Evolutionary conservation across 805 yeast genomes (phyloP), one percentile per base, ranked within the genome.

Genomic region (Alloascoidea africana): DNA sequence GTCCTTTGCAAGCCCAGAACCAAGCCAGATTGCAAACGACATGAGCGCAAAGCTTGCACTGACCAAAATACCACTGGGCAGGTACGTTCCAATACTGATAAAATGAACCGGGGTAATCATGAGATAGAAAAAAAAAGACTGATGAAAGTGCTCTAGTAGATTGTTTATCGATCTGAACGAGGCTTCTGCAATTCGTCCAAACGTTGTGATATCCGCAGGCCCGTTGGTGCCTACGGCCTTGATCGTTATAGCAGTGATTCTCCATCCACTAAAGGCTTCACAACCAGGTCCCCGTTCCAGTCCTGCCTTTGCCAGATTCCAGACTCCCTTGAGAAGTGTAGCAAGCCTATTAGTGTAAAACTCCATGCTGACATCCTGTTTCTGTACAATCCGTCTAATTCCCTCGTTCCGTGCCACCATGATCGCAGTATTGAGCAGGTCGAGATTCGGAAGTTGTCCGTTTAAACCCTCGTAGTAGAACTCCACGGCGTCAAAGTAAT

Each of bases 261-360:
- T 79, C 94, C 95, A 91, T 3, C 97, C 96, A 38, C 91, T 78
- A 52, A 89, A 91, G 11, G 89, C 85, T 52, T 89, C 96, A 47
- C 86, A 75, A n/a, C 91, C 83, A 32, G 76, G 66, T 0, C 69
- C 64, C 3, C 60, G 62, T 37, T 59, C 63, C 17, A 82, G 54
- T 1, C 97, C 97, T 0, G 94, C 68, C 4, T 74, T 50, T 3
- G 87, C 72, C 50, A 83, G 70, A 35, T 70, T 68, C 39, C 67
- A 56, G n/a, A 91, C 69, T 0, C 96, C 91, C 27, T 65, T 60
- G 13, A 70, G 41, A 37, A 91, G 51, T 0, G 79, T 70, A 17
- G 60, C 60, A 27, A 81, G 59, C 40, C 96, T 64, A 17, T 43
- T 42, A 11, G 70, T 54, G 47, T 54, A 56, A 49, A 74, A 80